Base-by-base conservation (phyloP, 129 eudicot genomes). In the Rutidosis leptorrhynchoides region DNA sequence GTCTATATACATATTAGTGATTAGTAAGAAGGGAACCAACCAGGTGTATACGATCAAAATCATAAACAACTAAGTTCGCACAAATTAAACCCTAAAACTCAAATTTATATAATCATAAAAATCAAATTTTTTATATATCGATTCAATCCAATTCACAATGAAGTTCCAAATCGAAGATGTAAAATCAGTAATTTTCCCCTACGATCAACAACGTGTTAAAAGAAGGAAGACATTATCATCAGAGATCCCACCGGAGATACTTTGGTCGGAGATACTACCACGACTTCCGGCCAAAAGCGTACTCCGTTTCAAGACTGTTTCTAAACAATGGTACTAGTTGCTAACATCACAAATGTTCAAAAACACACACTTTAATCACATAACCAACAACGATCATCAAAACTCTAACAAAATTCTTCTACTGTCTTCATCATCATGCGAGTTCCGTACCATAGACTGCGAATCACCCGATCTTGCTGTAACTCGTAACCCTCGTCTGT, bases 141-240 rank as follows among this genome's bases (percentile, higher is more conserved):
- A n/a, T n/a, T n/a, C 32, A 15, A 25, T 21, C 15, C 24, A 51
- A 8, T 43, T 9, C 4, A 49, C 21, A 16, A 94, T 89, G 97
- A 94, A 84, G 83, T 84, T 94, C 77, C 88, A 86, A 62, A 81
- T 94, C 35, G 99, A 94, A 76, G 99, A 89, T 26, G 92, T 94
- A 14, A 94, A n/a, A n/a, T n/a, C 99, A 5, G 94, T 94, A 1
- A 89, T 86, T 78, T 94, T 94, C 74, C 99, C 99, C 0, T 94
- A 89, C 82, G 97, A 89, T 40, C 78, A 94, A 46, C 99, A n/a
- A n/a, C n/a, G n/a, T n/a, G n/a, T n/a, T n/a, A n/a, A n/a, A n/a
- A n/a, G n/a, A n/a, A n/a, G n/a, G n/a, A n/a, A n/a, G n/a, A n/a
- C n/a, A n/a, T n/a, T n/a, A n/a, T n/a, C n/a, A n/a, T n/a, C 12